A percentile compares a stretch with the other conserved stretches of the same genome.
Evolutionary conservation across 306 rosid genomes (phyloP).

Genomic region (Pachyrhizus erosus): DNA sequence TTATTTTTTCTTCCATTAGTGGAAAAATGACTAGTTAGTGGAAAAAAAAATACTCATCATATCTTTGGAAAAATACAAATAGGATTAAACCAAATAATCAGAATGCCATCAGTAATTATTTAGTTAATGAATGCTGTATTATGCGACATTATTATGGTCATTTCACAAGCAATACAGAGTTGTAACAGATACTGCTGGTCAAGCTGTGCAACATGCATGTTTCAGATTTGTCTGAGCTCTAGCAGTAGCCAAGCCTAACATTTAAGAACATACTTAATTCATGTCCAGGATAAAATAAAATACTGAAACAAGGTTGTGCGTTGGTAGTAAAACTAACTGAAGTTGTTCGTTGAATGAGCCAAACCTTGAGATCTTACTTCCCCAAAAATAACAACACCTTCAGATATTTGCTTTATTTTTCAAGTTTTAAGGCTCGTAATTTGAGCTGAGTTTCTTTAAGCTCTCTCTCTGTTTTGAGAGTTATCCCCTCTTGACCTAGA

Average conservation of each 20-base stretch:
- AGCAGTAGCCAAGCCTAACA: conserved; percentile 7
- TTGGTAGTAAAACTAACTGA: neutral
- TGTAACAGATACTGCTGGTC: conserved; percentile 19
- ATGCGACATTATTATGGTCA: neutral
- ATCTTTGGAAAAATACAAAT: neutral
- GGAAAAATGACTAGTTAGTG: conserved; percentile 10
- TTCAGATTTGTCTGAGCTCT: neutral
- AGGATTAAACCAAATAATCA: conserved; percentile 11
- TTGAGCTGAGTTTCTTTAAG: conserved; percentile 3
- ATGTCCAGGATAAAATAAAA: conserved; percentile 3
- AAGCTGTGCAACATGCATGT: neutral
- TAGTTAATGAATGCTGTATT: neutral
- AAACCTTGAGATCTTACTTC: neutral
- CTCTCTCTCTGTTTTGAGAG: neutral
- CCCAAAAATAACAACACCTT: neutral
- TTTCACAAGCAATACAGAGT: conserved; percentile 5
- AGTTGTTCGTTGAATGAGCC: neutral
- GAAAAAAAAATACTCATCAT: neutral
- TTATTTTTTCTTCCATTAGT: conserved; percentile 17
- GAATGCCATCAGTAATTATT: neutral
- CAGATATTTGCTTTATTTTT: neutral
- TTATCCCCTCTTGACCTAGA: conserved; percentile 17
- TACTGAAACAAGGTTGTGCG: conserved; percentile 9
- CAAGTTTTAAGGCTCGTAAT: neutral
- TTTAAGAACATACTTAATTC: neutral